Percentiles rank a stretch among this genome's conserved stretches.
These are phyloP conservation scores for Sarocladiaceae sp. DNA, from an alignment of 2,329 filamentous ascomycete species.

Conservation along the genomic window DNA sequence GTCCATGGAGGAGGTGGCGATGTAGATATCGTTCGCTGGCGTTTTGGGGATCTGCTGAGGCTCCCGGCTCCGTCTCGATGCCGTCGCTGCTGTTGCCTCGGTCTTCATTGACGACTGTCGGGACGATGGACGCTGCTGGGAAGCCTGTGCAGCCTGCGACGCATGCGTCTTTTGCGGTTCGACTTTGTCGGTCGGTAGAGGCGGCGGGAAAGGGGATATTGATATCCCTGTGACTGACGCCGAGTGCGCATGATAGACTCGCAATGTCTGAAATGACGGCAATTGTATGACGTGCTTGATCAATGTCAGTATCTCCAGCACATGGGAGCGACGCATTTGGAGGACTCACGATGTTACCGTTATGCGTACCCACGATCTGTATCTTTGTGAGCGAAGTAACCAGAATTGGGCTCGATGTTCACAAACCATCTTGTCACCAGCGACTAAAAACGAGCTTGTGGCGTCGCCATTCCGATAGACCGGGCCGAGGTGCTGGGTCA, in stretches of 20 bases:
- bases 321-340: background rate
- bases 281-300: constrained; percentile 77
- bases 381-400: constrained; percentile 25
- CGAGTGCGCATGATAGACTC: constrained; percentile 87
- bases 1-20: constrained; percentile 91
- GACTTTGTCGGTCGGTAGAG: constrained; percentile 38
- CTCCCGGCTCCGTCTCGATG: constrained; percentile 49
- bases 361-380: constrained; percentile 89
- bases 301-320: constrained; percentile 22
- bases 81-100: constrained; percentile 42
- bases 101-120: constrained; percentile 25
- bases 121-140: constrained; percentile 24
- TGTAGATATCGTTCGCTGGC: constrained; percentile 86
- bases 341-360: constrained; percentile 81
- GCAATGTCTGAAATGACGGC: constrained; percentile 74
- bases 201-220: constrained; percentile 76
- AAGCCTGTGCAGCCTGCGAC: constrained; percentile 28
- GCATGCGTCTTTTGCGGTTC: constrained; percentile 4
- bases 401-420: background rate
- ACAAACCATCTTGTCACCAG: constrained; percentile 92
- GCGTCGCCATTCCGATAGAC: constrained; percentile 95
- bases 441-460: constrained; percentile 84
- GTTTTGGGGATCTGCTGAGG: constrained; percentile 60
- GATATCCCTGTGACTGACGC: constrained; percentile 88
- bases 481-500: constrained; percentile 74